Conservation (phyloP, 768 basidiomycete genomes). For the Clathrus columnatus region DNA sequence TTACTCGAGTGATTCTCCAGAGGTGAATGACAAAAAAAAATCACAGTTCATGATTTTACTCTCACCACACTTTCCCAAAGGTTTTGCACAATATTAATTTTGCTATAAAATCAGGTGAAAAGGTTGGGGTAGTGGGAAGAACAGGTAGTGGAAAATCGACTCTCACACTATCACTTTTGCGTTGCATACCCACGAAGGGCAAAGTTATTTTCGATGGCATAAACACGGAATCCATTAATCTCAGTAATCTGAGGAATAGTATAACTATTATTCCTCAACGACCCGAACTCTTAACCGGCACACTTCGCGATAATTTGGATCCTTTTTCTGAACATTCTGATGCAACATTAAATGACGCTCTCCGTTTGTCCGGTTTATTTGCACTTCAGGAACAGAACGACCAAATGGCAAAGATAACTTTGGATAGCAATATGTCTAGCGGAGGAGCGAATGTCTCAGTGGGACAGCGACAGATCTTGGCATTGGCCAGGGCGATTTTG, state of each 20-base stretch:
- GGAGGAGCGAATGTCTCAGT: constrained; percentile 29
- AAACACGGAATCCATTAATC: constrained; percentile 39
- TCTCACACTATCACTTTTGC: constrained; percentile 28
- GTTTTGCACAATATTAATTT: constrained; percentile 31
- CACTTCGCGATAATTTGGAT: constrained; percentile 33
- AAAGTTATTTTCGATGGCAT: constrained; percentile 34
- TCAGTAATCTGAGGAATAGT: constrained; percentile 45
- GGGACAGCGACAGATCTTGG: constrained; percentile 42
- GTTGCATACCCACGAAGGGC: constrained; percentile 31
- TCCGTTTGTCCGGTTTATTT: too few relatives aligned
- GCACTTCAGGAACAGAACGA: too few relatives aligned
- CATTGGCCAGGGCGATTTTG: constrained; percentile 30
- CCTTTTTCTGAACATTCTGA: too few relatives aligned
- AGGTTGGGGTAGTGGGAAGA: constrained; percentile 32
- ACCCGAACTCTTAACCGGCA: constrained; percentile 25
- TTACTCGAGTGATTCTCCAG: constrained; percentile 18
- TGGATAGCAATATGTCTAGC: constrained; percentile 37
- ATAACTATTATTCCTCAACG: constrained; percentile 52
- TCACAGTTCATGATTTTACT: not conserved
- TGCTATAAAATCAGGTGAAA: constrained; percentile 31
- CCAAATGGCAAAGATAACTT: too few relatives aligned
- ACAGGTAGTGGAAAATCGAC: constrained; percentile 10
- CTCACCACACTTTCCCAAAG: not conserved
- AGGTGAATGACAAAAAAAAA: too few relatives aligned
- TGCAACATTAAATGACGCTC: too few relatives aligned